Conservation (phyloP, 345 rosid genomes). For the Linum usitatissimum region DNA sequence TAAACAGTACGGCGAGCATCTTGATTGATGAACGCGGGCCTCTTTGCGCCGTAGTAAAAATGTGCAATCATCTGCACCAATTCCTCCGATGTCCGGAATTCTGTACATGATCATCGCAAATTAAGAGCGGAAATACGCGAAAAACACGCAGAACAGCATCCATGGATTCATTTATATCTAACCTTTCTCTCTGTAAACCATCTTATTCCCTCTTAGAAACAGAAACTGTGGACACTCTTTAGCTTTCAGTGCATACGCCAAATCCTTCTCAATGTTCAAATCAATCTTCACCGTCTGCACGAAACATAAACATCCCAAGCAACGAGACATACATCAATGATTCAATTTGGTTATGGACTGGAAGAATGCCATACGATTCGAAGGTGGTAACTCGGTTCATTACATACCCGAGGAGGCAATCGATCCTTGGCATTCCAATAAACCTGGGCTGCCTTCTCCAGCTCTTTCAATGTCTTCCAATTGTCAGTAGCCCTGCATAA, state of each 20-base stretch:
- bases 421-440: slow-evolving; percentile 77
- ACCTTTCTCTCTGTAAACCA: slow-evolving; percentile 81
- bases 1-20: slow-evolving; percentile 24
- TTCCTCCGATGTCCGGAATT: slow-evolving; percentile 61
- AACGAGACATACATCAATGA: slow-evolving; percentile 12
- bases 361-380: neutral
- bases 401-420: slow-evolving; percentile 74
- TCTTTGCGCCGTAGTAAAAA: slow-evolving; percentile 86
- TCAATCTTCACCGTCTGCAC: slow-evolving; percentile 77
- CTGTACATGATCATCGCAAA: slow-evolving; percentile 29
- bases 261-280: slow-evolving; percentile 74
- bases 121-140: neutral
- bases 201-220: slow-evolving; percentile 58
- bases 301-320: slow-evolving; percentile 6
- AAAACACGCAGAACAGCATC: neutral
- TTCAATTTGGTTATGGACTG: slow-evolving; percentile 1
- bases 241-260: slow-evolving; percentile 90
- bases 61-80: slow-evolving; percentile 83
- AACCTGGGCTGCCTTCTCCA: slow-evolving; percentile 72
- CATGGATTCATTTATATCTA: slow-evolving; percentile 8
- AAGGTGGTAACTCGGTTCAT: neutral
- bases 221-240: slow-evolving; percentile 72
- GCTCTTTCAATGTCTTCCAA: slow-evolving; percentile 82
- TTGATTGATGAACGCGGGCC: slow-evolving; percentile 58
- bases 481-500: slow-evolving; percentile 58